Conservation (phyloP, 345 rosid species). For the Eucalyptus marginata region DNA sequence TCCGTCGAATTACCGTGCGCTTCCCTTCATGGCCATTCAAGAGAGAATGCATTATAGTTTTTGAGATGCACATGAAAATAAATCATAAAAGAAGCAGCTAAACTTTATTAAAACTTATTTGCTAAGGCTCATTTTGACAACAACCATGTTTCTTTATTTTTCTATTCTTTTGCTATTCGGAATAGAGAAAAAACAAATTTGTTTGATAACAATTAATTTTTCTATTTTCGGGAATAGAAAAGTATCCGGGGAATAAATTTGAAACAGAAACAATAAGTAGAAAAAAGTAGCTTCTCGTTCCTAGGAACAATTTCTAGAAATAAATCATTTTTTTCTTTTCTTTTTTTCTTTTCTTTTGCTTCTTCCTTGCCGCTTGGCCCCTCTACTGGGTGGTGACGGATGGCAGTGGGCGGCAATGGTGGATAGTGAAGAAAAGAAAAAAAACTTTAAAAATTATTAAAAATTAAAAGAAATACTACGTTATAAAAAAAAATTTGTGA, state of each 20-base stretch:
- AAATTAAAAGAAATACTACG: too few species aligned
- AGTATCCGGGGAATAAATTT: fast-evolving
- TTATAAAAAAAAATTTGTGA: too few species aligned
- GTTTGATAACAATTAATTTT: too few species aligned
- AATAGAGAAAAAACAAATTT: too few species aligned
- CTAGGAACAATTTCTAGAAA: fast-evolving
- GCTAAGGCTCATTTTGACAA: neutral
- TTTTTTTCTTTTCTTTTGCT: too few species aligned
- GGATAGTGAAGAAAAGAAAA: too few species aligned
- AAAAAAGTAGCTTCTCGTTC: fast-evolving
- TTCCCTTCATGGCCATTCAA: constrained; percentile 3
- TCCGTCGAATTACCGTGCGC: constrained; percentile 30
- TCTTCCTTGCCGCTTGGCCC: too few species aligned
- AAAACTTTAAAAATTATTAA: too few species aligned
- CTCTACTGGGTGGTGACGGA: too few species aligned
- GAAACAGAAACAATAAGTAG: fast-evolving
- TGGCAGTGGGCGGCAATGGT: fast-evolving
- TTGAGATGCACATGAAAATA: neutral
- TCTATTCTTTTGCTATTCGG: fast-evolving
- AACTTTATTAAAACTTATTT: neutral
- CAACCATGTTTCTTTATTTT: too few species aligned
- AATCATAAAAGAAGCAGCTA: neutral
- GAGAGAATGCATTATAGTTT: neutral
- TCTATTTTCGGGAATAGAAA: fast-evolving
- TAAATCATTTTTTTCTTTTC: too few species aligned